Evolutionary conservation across 306 rosid species (phyloP).

Genomic region (Styphnolobium japonicum): DNA sequence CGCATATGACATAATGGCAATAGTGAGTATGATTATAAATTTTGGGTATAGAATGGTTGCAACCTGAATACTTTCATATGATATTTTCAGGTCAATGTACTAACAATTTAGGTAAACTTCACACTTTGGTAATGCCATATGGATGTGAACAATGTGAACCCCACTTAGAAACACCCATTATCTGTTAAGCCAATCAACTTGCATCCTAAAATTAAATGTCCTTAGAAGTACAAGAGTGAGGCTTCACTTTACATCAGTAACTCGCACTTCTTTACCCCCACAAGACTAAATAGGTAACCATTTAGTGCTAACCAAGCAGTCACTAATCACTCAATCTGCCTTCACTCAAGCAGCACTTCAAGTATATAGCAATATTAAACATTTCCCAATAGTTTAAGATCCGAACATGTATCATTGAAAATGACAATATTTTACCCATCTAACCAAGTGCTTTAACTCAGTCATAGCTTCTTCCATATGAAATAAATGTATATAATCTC

Average conservation of each 20-base stretch:
- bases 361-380: neutral
- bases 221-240: neutral
- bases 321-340: neutral
- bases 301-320: neutral
- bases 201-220: neutral
- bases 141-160: neutral
- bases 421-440: neutral
- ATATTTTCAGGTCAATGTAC: neutral
- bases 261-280: neutral
- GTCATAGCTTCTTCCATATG: neutral
- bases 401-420: neutral
- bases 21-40: neutral
- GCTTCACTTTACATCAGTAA: neutral
- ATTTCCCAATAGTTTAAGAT: neutral
- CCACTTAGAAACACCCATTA: neutral
- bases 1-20: neutral
- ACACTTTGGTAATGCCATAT: neutral
- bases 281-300: neutral
- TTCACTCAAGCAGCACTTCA: neutral
- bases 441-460: neutral
- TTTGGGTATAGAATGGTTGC: neutral
- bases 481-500: neutral
- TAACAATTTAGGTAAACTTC: neutral
- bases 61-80: neutral
- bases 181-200: neutral